Evolutionary conservation across 1,284 basidiomycete species (phyloP), one percentile per base, ranked within the genome.

Genomic region (Heterobasidion annosum): DNA sequence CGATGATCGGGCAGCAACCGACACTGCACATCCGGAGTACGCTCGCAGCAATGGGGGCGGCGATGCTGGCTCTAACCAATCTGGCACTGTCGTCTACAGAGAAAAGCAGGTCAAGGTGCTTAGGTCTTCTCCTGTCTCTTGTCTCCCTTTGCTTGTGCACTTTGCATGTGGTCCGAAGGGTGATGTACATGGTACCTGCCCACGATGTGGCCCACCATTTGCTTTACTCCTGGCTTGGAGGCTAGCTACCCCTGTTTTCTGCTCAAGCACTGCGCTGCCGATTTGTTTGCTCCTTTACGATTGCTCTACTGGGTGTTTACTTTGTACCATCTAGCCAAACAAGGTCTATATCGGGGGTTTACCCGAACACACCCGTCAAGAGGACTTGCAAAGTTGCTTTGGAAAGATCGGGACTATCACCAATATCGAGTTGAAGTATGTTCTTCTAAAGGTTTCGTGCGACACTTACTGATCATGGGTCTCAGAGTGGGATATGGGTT

Each of bases 101-200:
- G 87, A 90, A 74, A 89, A 88, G 76, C 85, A 86, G 74, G 74
- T 85, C 78, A 90, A 90, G 88, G 87, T 90, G 88, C 86, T 88
- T 90, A 85, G 79, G 77, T 82, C 78, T 77, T 79, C 77, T 75
- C 71, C 67, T 58, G 59, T 56, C 69, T 71, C 74, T 52, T 60
- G 54, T 61, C 57, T 63, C 56, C 51, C 54, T 37, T 56, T 50
- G 43, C 50, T 53, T 59, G 52, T 59, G 58, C 63, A 25, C 25
- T 25, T 25, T 25, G 25, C 25, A 25, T 59, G 57, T 57, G 55
- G 51, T 59, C 59, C 52, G 56, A 55, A 56, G 62, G 56, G 55
- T 52, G 56, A 52, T 54, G 56, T 53, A 49, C 54, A 52, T 46
- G 52, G 46, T 25, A 18, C 18, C 37, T 34, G 16, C 15, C 12